Percentiles rank a stretch among this genome's conserved stretches.
phyloP scores from a whole-genome alignment of 139 green algal genomes.

The Chlorella sp. region DNA sequence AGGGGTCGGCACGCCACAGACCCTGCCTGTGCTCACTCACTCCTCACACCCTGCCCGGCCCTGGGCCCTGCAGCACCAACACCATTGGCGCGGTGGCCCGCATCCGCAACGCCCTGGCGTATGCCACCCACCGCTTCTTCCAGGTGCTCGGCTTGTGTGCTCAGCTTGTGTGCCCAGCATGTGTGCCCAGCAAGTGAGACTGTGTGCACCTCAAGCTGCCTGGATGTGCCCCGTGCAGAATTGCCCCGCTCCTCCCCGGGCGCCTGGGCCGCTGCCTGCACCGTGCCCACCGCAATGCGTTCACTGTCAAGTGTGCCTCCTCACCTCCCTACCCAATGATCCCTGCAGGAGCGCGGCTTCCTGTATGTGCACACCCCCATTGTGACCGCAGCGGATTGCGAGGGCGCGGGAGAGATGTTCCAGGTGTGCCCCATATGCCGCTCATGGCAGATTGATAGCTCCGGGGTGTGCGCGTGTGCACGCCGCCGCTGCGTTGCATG shows the following conservation, averaged over 20 bases:
- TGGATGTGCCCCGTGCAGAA: conserved; percentile 98
- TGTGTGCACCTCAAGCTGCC: conserved; percentile 75
- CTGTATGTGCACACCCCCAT: conserved; percentile 98
- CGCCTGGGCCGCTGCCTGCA: too few species aligned
- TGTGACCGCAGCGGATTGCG: conserved; percentile 94
- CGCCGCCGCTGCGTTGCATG: too few species aligned
- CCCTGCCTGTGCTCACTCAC: not conserved
- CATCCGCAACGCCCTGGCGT: conserved; percentile 96
- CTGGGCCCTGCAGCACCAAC: conserved; percentile 80
- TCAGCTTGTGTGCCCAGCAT: too few species aligned
- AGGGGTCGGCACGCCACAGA: too few species aligned
- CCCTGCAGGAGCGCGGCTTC: conserved; percentile 84
- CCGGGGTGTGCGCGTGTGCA: too few species aligned
- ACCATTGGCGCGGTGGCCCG: conserved; percentile 93
- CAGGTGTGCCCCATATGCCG: too few species aligned
- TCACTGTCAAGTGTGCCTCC: not conserved
- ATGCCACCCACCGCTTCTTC: conserved; percentile 98
- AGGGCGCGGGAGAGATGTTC: conserved; percentile 99
- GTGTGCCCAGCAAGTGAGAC: too few species aligned
- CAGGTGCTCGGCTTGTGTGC: conserved; percentile 27
- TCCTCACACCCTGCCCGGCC: not conserved
- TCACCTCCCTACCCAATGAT: not conserved
- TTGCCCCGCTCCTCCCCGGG: conserved; percentile 91
- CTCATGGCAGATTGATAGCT: too few species aligned
- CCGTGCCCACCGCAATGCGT: not conserved